Evolutionary conservation across 768 basidiomycete genomes (phyloP).

Genomic region (Suillus placidus): DNA sequence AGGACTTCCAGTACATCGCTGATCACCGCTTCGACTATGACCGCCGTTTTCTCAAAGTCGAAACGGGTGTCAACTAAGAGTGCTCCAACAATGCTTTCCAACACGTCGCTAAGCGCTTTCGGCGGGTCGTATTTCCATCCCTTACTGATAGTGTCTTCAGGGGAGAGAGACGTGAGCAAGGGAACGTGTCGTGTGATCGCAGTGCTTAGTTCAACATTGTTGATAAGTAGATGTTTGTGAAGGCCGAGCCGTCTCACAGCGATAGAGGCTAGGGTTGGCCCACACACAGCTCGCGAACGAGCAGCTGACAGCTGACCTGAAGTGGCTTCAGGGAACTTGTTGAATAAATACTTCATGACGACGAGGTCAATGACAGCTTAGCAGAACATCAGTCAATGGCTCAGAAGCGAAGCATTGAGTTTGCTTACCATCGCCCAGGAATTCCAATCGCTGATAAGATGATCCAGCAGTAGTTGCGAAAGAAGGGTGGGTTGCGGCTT

Average conservation of each 20-base stretch:
- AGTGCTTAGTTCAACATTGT: constrained; percentile 65
- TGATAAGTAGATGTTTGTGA: constrained; percentile 71
- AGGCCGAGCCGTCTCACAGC: constrained; percentile 65
- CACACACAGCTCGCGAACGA: constrained; percentile 71
- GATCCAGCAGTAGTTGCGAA: constrained; percentile 54
- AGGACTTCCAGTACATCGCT: constrained; percentile 64
- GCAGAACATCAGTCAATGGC: constrained; percentile 14
- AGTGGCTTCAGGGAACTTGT: constrained; percentile 68
- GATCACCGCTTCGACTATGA: constrained; percentile 65
- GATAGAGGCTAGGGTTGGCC: constrained; percentile 69
- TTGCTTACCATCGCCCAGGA: constrained; percentile 82
- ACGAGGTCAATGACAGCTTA: constrained; percentile 73
- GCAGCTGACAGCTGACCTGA: constrained; percentile 79
- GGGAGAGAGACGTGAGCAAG: constrained; percentile 55
- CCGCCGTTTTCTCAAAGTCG: constrained; percentile 67
- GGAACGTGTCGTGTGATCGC: constrained; percentile 67
- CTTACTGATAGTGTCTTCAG: constrained; percentile 61
- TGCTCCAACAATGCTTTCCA: constrained; percentile 85
- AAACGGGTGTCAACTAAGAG: constrained; percentile 81
- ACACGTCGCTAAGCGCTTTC: constrained; percentile 80
- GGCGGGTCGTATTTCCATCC: constrained; percentile 88
- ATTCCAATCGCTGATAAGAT: constrained; percentile 87
- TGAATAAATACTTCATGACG: constrained; percentile 70
- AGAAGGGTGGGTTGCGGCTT: constrained; percentile 88
- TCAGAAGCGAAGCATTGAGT: neutral